A percentile compares a stretch with the other conserved stretches of the same genome.
Conservation (phyloP, 768 basidiomycete genomes). For the Phaeotremella skinneri region DNA sequence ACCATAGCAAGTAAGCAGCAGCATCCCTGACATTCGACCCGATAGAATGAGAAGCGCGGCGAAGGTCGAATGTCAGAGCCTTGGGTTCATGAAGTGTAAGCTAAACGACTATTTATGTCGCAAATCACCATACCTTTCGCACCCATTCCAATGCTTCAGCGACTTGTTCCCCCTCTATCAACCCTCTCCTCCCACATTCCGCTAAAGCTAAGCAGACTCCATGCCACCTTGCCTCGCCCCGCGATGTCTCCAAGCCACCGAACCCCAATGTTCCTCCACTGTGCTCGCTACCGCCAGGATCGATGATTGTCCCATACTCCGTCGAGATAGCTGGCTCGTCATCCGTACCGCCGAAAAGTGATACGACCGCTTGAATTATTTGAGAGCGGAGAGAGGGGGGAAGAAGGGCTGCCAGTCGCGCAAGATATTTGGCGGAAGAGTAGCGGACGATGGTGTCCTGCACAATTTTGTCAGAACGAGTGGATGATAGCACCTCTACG, state of each 20-base stretch:
- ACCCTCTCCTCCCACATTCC: constrained; percentile 80
- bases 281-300: constrained; percentile 39
- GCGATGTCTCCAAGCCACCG: constrained; percentile 31
- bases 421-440: constrained; percentile 88
- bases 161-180: constrained; percentile 63
- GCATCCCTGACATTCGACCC: constrained; percentile 94
- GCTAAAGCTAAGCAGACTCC: constrained; percentile 89
- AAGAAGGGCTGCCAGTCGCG: constrained; percentile 76
- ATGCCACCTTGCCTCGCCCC: constrained; percentile 84
- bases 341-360: constrained; percentile 61
- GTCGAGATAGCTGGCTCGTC: constrained; percentile 38
- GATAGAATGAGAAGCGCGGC: constrained; percentile 87
- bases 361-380: constrained; percentile 74
- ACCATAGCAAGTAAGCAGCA: constrained; percentile 91
- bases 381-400: constrained; percentile 72
- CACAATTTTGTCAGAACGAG: background rate
- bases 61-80: constrained; percentile 89
- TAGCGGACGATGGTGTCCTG: constrained; percentile 94
- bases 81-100: constrained; percentile 46
- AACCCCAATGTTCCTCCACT: constrained; percentile 39
- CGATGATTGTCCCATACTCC: constrained; percentile 31
- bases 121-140: constrained; percentile 60
- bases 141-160: constrained; percentile 72
- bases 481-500: constrained; percentile 4
- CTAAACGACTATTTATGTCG: background rate